A percentile compares a stretch with the other conserved stretches of the same genome.
Evolutionary conservation across 371 early-diverging fungal genomes (phyloP).

Genomic region (Funneliformis caledonium): DNA sequence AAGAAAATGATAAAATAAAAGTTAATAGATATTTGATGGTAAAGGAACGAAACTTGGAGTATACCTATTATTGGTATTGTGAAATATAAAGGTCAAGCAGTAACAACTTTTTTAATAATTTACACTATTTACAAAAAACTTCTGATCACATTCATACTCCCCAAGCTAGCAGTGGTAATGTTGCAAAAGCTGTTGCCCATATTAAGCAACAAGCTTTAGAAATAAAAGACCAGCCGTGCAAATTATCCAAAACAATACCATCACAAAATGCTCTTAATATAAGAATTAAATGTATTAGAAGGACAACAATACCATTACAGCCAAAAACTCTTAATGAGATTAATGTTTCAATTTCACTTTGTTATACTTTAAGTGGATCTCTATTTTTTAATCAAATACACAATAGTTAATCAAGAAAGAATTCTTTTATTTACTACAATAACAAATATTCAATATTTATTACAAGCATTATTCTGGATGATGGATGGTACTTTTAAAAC

Average conservation of each 20-base stretch:
- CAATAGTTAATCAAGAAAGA: not conserved
- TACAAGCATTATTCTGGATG: not conserved
- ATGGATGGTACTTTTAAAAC: too few relatives aligned
- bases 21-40: not conserved
- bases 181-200: too few relatives aligned
- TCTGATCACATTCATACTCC: not conserved
- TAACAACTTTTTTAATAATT: not conserved
- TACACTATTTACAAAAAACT: not conserved
- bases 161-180: not conserved
- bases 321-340: not conserved
- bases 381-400: not conserved
- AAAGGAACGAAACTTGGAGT: not conserved
- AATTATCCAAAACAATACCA: slow-evolving; percentile 10
- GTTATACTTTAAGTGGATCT: not conserved
- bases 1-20: too few relatives aligned
- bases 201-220: not conserved
- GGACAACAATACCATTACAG: not conserved
- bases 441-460: slow-evolving; percentile 1
- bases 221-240: not conserved
- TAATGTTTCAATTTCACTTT: not conserved
- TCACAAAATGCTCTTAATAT: not conserved
- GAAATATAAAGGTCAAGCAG: not conserved
- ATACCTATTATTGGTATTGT: slow-evolving; percentile 18
- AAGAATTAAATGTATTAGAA: slow-evolving; percentile 1
- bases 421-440: slow-evolving; percentile 10